phyloP scores from a whole-genome alignment of 495 filamentous ascomycete species.

The Penicillium macrosclerotiorum region DNA sequence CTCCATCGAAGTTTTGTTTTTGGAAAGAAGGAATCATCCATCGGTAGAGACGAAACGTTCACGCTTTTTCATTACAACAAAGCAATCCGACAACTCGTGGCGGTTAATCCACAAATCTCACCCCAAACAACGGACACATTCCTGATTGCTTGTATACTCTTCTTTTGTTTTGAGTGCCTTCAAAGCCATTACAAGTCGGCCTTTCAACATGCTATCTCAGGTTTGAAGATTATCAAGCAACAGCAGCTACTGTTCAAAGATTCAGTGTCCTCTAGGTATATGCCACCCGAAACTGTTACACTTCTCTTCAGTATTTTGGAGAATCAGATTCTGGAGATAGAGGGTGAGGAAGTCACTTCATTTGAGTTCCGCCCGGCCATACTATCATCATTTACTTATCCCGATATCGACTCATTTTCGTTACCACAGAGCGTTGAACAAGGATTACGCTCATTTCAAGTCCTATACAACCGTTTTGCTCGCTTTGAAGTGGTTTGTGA shows the following conservation, averaged over 20 bases:
- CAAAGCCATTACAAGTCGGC: slow-evolving; percentile 45
- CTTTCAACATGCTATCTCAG: slow-evolving; percentile 46
- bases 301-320: slow-evolving; percentile 13
- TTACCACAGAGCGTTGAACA: not conserved
- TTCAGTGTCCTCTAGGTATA: slow-evolving; percentile 1
- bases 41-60: slow-evolving; percentile 15
- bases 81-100: slow-evolving; percentile 39
- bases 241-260: not conserved
- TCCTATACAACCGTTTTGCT: slow-evolving; percentile 9
- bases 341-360: slow-evolving; percentile 2
- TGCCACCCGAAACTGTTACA: slow-evolving; percentile 7
- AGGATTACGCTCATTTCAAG: slow-evolving; percentile 3
- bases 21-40: slow-evolving; percentile 13
- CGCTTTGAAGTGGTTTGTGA: slow-evolving; percentile 8
- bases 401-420: not conserved
- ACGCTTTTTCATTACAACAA: slow-evolving; percentile 55
- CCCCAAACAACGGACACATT: slow-evolving; percentile 29
- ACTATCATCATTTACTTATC: not conserved
- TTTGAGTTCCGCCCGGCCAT: slow-evolving; percentile 3
- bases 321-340: slow-evolving; percentile 18
- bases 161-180: slow-evolving; percentile 55
- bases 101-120: slow-evolving; percentile 2
- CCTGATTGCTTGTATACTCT: slow-evolving; percentile 55
- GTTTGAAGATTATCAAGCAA: slow-evolving; percentile 29
- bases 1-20: slow-evolving; percentile 56